Conservation (phyloP, 2,329 filamentous ascomycete species). For the Ceratocystis cacaofunesta region DNA sequence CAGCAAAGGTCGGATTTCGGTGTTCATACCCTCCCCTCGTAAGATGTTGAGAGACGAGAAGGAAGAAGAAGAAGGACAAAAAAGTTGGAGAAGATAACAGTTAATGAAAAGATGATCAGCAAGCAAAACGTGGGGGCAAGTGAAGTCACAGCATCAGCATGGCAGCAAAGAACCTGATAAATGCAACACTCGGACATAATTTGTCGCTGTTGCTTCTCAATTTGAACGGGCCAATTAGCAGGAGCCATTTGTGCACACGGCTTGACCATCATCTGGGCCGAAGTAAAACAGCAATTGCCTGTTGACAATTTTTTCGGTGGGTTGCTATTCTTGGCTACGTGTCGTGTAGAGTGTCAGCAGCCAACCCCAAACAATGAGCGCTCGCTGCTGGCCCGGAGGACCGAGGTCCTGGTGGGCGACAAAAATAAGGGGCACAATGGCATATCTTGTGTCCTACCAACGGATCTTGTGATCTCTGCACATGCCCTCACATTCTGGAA, state of each 20-base stretch:
- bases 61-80: too few species aligned
- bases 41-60: too few species aligned
- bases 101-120: not conserved
- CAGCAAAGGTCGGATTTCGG: not conserved
- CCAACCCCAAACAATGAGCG: not conserved
- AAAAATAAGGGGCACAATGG: not conserved
- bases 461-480: not conserved
- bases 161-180: not conserved
- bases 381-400: not conserved
- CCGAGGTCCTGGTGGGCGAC: not conserved
- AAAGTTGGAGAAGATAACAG: slow-evolving; percentile 1
- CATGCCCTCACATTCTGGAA: too few species aligned
- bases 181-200: not conserved
- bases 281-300: not conserved
- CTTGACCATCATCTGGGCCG: not conserved
- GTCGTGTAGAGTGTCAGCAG: not conserved
- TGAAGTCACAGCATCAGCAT: not conserved
- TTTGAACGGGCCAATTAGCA: not conserved
- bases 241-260: not conserved
- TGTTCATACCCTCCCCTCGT: not conserved
- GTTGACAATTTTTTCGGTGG: not conserved
- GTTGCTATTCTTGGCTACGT: not conserved
- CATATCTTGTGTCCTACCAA: too few species aligned
- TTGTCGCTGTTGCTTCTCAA: not conserved
- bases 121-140: not conserved